Conservation (phyloP, 1,284 basidiomycete species). For the Meira miltonrushii region DNA sequence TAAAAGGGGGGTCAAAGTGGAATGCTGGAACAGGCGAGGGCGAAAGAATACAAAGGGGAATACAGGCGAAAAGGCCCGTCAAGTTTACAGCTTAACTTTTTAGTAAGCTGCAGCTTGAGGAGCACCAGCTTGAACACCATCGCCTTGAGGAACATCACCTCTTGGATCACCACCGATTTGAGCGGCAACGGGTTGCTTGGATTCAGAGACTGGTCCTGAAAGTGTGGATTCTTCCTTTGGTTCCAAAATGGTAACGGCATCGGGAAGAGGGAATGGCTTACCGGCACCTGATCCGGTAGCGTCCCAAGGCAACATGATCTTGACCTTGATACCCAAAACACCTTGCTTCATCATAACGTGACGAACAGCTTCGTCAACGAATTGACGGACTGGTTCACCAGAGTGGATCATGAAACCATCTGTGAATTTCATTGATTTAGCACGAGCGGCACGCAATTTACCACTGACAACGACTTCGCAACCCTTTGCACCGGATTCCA, state of each 20-base stretch:
- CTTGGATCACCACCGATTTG: background rate
- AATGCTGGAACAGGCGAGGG: background rate
- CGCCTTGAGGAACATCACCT: slow-evolving; percentile 6
- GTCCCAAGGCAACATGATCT: slow-evolving; percentile 98
- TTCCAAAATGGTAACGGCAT: slow-evolving; percentile 85
- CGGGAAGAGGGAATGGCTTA: slow-evolving; percentile 89
- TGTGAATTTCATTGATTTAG: slow-evolving; percentile 99
- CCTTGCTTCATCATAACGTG: slow-evolving; percentile 98
- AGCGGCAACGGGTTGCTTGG: slow-evolving; percentile 31
- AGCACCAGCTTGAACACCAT: background rate
- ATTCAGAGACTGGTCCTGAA: slow-evolving; percentile 49
- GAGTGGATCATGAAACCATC: slow-evolving; percentile 99
- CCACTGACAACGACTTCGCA: slow-evolving; percentile 99
- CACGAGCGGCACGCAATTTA: slow-evolving; percentile 98
- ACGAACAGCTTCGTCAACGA: slow-evolving; percentile 94
- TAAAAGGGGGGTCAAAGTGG: too few species aligned
- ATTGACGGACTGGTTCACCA: slow-evolving; percentile 94
- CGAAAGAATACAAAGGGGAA: slow-evolving; percentile 4
- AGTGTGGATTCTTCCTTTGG: slow-evolving; percentile 63
- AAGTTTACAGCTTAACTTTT: too few species aligned
- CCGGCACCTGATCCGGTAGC: slow-evolving; percentile 69
- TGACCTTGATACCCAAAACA: slow-evolving; percentile 99
- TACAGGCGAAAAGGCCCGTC: too few species aligned
- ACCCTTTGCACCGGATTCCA: slow-evolving; percentile 99
- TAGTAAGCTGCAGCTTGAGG: slow-evolving; percentile 1